A percentile compares a stretch with the other conserved stretches of the same genome.
Conservation (phyloP, 2,329 filamentous ascomycete genomes). For the Aspergillus calidoustus region DNA sequence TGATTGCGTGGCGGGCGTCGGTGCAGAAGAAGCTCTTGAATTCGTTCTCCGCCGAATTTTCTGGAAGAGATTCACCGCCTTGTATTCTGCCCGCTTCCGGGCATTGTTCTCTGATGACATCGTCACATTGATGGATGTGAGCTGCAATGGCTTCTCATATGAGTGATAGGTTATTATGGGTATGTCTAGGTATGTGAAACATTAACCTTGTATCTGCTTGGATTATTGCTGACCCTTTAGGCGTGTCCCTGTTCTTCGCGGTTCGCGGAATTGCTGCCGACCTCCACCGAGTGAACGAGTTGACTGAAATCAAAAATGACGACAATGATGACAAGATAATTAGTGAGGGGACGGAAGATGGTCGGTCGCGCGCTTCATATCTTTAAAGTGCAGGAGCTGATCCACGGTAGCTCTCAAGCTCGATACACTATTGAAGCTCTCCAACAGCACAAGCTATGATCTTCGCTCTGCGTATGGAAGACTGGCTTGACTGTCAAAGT, state of each 20-base stretch:
- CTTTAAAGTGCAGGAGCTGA: conserved; percentile 23
- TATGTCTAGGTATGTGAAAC: conserved; percentile 40
- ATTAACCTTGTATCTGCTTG: background rate
- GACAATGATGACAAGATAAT: conserved; percentile 74
- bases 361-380: conserved; percentile 28
- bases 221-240: conserved; percentile 27
- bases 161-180: conserved; percentile 44
- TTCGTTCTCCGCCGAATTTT: conserved; percentile 32
- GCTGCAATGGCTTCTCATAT: conserved; percentile 40
- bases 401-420: conserved; percentile 59
- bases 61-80: conserved; percentile 36
- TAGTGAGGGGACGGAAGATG: conserved; percentile 75
- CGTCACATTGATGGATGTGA: background rate
- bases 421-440: conserved; percentile 68
- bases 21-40: conserved; percentile 18
- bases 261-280: conserved; percentile 62
- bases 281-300: conserved; percentile 43
- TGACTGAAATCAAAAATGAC: conserved; percentile 65
- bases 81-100: conserved; percentile 30
- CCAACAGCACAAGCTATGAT: conserved; percentile 72
- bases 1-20: conserved; percentile 48
- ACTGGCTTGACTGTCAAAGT: conserved; percentile 52
- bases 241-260: conserved; percentile 53
- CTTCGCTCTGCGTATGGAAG: conserved; percentile 71
- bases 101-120: conserved; percentile 5